Evolutionary conservation across 768 basidiomycete genomes (phyloP), one percentile per base, ranked within the genome.

Genomic region (Candolleomyces eurysporus): DNA sequence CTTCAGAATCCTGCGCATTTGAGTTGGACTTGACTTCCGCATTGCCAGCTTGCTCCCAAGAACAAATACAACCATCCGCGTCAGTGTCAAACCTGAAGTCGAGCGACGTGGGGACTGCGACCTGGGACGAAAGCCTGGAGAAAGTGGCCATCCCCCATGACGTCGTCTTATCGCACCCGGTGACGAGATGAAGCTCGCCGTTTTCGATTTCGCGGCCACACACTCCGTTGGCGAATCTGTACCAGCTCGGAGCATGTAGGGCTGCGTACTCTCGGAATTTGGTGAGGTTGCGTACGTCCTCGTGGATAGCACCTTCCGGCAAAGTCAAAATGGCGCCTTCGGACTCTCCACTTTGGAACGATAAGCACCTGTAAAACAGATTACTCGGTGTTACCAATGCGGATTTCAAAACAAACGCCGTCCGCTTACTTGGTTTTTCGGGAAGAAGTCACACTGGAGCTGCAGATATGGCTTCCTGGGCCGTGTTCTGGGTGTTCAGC

Each of bases 241-340:
- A 76, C 75, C 76, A 77, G 5, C 64, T 57, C 14, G 57, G 59
- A 0, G 69, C 74, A 58, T 76, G 52, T 31, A 61, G 43, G 36
- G 60, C 59, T 0, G 73, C 73, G 46, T 70, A 70, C 14, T 68
- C 65, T 6, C 66, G 63, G 43, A 77, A 73, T 2, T 57, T 62
- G 3, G n/a, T 50, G 13, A 60, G 53, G 16, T 77, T 67, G 16
- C 66, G 66, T 32, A 74, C 62, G 26, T 72, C 69, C 17, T 68
- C 64, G 55, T 65, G 48, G 17, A 62, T 63, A 1, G 74, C 71
- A 5, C 74, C 78, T 39, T 75, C 69, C 0, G 77, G 75, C 45
- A 78, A 69, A 21, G 72, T 53, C 9, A 78, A 66, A 8, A 76
- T 56, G 4, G 74, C 73, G 2, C 74, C 75, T 63, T 74, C 72